Base-by-base conservation (phyloP, 345 rosid genomes). In the Aquilaria sinensis region DNA sequence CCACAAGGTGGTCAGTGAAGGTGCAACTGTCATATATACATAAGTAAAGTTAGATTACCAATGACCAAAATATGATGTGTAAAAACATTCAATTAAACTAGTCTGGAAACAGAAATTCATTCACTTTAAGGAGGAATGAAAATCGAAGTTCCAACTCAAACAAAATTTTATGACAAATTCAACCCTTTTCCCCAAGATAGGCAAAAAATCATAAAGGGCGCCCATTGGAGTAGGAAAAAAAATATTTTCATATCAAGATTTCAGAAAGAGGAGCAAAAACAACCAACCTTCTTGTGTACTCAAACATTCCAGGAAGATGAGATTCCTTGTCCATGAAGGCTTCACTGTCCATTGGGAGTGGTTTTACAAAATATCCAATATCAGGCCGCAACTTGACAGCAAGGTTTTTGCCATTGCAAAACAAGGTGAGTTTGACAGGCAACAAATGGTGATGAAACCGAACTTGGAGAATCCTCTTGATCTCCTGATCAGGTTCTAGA, bases 321-420 rank as follows among this genome's bases (percentile, higher is more conserved):
- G 92, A 83, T 77, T 88, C 90, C 56, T 66, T 79, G 56, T 78
- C 75, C 62, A 55, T 53, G 75, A 88, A 88, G 61, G 77, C 72
- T 61, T 82, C 85, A 65, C 73, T 51, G 67, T 80, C 81, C 86
- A 88, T 73, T 1, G 84, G 81, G 60, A 80, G 80, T 52, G 99
- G 97, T 70, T 82, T 94, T 64, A 94, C 87, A 78, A 94, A 89
- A 77, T 88, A 94, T 51, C 99, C 99, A 52, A 94, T 88, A 73
- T 94, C 95, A 60, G 99, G 99, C 62, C 89, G 77, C 79, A 90
- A 73, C 84, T 90, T 90, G 71, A 86, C 87, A 12, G 86, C 85
- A 71, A 80, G 70, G 71, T 73, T 85, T 78, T 78, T 86, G 56
- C 71, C 88, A 71, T 78, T 70, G 53, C 72, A 79, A 61, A 71